Conservation (phyloP, 352 stramenopile genomes). For the Pythium periplocum region DNA sequence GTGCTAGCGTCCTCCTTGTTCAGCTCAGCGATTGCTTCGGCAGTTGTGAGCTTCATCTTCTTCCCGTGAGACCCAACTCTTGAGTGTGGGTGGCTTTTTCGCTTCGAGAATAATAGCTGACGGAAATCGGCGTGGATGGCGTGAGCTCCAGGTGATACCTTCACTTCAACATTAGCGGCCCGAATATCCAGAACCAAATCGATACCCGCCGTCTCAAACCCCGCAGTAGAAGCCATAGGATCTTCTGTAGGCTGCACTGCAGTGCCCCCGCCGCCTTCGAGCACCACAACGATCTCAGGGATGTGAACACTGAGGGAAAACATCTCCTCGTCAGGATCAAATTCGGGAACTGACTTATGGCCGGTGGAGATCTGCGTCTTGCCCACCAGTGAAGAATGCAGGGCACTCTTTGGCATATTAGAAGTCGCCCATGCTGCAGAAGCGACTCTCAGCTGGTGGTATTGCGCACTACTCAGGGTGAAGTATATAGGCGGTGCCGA, state of each 20-base stretch:
- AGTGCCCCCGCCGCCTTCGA: conserved; percentile 36
- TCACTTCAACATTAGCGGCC: conserved; percentile 54
- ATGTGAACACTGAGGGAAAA: conserved; percentile 61
- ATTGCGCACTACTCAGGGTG: conserved; percentile 58
- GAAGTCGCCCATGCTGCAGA: conserved; percentile 50
- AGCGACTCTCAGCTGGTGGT: conserved; percentile 57
- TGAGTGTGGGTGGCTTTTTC: conserved; percentile 6
- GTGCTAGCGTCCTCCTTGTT: conserved; percentile 22
- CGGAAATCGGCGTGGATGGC: conserved; percentile 39
- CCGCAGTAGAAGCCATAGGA: background rate
- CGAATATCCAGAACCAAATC: conserved; percentile 61
- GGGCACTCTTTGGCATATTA: conserved; percentile 6
- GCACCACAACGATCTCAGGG: conserved; percentile 54
- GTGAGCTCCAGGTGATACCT: conserved; percentile 54
- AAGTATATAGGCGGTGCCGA: conserved; percentile 71
- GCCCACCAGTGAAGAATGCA: too few relatives aligned
- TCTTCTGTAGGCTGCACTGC: background rate
- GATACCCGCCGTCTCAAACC: conserved; percentile 17
- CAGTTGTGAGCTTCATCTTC: conserved; percentile 25
- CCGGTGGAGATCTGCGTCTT: too few relatives aligned
- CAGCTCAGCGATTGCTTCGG: conserved; percentile 28
- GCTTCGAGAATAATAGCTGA: conserved; percentile 42
- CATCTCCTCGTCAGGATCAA: conserved; percentile 57
- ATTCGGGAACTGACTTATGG: conserved; percentile 11
- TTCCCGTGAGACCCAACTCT: conserved; percentile 15